These are phyloP conservation scores for Ceraceosorus bombacis DNA, from an alignment of 1,284 basidiomycete genomes.

Conservation along the genomic window DNA sequence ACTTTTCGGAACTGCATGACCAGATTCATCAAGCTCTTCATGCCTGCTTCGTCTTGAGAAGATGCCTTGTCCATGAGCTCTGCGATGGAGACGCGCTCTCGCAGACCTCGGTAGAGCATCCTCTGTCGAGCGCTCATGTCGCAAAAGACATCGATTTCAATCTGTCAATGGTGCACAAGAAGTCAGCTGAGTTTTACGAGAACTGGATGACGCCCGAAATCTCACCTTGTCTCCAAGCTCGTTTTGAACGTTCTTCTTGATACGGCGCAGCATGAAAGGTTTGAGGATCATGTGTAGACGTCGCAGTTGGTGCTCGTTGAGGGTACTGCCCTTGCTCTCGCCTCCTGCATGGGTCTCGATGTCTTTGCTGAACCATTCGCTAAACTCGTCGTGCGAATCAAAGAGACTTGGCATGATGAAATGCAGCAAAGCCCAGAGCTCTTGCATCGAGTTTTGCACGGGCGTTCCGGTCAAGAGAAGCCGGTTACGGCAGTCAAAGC, in stretches of 20 bases:
- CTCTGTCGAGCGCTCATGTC: slow-evolving; percentile 90
- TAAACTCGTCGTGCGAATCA: slow-evolving; percentile 98
- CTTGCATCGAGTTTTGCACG: slow-evolving; percentile 99
- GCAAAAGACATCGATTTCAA: slow-evolving; percentile 91
- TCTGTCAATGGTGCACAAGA: slow-evolving; percentile 54
- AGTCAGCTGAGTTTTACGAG: not conserved
- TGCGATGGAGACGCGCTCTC: slow-evolving; percentile 86
- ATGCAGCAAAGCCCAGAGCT: slow-evolving; percentile 97
- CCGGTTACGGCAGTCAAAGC: slow-evolving; percentile 92
- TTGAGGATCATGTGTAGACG: slow-evolving; percentile 98
- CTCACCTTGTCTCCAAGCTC: slow-evolving; percentile 95
- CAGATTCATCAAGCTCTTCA: slow-evolving; percentile 92
- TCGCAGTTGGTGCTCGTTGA: slow-evolving; percentile 92
- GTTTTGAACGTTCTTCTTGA: slow-evolving; percentile 98
- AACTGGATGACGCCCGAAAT: not conserved
- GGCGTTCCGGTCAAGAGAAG: slow-evolving; percentile 93
- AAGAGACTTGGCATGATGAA: slow-evolving; percentile 99
- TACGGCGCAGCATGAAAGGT: slow-evolving; percentile 95
- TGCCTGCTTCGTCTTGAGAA: slow-evolving; percentile 77
- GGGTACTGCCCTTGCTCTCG: slow-evolving; percentile 62
- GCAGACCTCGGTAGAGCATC: slow-evolving; percentile 79
- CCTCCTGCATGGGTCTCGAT: slow-evolving; percentile 71
- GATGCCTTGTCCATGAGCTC: slow-evolving; percentile 90
- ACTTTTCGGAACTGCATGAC: slow-evolving; percentile 99
- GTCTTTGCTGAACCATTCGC: slow-evolving; percentile 99